phyloP scores from a whole-genome alignment of 805 yeast genomes.

The Myxozyma monticola region DNA sequence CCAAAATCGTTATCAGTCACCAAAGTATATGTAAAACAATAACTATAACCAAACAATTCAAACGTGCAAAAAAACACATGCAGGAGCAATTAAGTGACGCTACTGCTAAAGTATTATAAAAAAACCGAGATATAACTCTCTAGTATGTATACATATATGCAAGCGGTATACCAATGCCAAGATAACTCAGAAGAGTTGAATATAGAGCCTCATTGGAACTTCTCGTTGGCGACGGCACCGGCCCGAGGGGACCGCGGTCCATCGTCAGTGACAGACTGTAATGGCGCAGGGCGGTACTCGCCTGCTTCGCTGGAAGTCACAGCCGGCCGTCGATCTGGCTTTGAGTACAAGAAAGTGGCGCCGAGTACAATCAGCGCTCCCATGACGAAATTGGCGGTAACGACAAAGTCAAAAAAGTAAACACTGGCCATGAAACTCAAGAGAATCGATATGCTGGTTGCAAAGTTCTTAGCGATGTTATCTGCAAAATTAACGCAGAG shows the following conservation, averaged over 20 bases:
- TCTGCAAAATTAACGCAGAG: conserved; percentile 47
- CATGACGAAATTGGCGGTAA: conserved; percentile 39
- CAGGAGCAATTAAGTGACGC: neutral
- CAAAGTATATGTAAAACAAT: no score
- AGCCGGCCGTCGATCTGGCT: conserved; percentile 28
- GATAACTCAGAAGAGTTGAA: no score
- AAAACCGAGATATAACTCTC: neutral
- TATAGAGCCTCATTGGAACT: conserved; percentile 11
- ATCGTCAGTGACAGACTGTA: conserved; percentile 22
- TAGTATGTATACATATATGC: neutral
- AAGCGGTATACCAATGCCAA: no score
- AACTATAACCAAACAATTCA: no score
- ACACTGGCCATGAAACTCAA: conserved; percentile 43
- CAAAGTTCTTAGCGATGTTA: conserved; percentile 46
- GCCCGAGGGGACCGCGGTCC: conserved; percentile 13
- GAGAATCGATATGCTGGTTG: conserved; percentile 44
- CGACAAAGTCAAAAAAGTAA: conserved; percentile 40
- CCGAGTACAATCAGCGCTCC: conserved; percentile 42
- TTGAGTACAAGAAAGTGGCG: conserved; percentile 43
- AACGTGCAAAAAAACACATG: neutral
- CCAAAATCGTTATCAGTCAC: no score
- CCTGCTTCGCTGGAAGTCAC: neutral
- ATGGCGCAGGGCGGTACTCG: conserved; percentile 19
- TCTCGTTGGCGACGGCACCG: conserved; percentile 8
- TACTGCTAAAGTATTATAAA: neutral